Conservation (phyloP, 73 alveolate species). For the Paramecium sexaurelia region DNA sequence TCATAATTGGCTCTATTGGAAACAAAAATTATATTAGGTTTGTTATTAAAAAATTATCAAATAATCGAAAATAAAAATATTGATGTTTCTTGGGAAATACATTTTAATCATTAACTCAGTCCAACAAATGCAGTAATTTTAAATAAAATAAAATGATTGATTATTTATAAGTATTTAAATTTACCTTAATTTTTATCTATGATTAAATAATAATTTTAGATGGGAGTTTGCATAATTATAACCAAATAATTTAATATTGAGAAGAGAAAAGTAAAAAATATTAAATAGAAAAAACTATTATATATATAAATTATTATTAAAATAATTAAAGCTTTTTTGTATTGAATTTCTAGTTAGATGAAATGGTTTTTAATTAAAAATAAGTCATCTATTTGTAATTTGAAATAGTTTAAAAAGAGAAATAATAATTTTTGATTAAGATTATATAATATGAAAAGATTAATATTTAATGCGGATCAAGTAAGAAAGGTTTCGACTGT, state of each 20-base stretch:
- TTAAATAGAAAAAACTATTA: too few relatives aligned
- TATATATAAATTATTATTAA: too few relatives aligned
- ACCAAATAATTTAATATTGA: too few relatives aligned
- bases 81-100: background rate
- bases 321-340: too few relatives aligned
- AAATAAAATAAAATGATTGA: background rate
- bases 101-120: background rate
- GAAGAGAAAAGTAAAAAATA: too few relatives aligned
- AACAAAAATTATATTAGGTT: constrained; percentile 36
- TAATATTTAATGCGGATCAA: constrained; percentile 5
- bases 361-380: too few relatives aligned
- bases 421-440: background rate
- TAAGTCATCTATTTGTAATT: too few relatives aligned
- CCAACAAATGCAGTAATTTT: background rate
- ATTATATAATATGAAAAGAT: background rate
- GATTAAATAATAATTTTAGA: too few relatives aligned
- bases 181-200: background rate
- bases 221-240: too few relatives aligned
- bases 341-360: background rate
- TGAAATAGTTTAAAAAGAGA: background rate
- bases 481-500: constrained; percentile 16
- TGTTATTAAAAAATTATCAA: background rate
- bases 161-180: background rate
- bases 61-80: background rate
- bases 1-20: constrained; percentile 58